A percentile compares a stretch with the other conserved stretches of the same genome.
These are phyloP conservation scores for Kodamaea kaohsiungensis DNA, from an alignment of 805 yeast genomes.

Conservation along the genomic window DNA sequence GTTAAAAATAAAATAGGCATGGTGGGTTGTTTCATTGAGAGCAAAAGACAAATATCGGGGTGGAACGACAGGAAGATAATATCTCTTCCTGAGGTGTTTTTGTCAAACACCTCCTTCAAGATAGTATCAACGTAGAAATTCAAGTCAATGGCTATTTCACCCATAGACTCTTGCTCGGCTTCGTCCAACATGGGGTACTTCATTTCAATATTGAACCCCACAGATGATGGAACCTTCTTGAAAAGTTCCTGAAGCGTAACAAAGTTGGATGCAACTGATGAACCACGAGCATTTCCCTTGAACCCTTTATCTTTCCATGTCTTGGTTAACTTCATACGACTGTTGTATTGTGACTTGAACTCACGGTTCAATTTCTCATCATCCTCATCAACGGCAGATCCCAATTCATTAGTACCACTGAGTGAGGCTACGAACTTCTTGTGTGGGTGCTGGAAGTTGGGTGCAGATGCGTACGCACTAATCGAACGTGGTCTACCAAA, in stretches of 20 bases:
- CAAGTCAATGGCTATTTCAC: conserved; percentile 77
- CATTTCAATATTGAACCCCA: conserved; percentile 93
- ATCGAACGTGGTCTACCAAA: conserved; percentile 39
- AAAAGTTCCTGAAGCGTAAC: conserved; percentile 86
- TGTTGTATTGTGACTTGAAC: conserved; percentile 40
- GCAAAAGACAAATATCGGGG: conserved; percentile 85
- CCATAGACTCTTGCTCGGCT: conserved; percentile 86
- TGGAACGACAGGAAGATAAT: conserved; percentile 90
- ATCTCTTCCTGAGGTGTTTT: conserved; percentile 76
- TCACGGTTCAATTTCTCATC: conserved; percentile 41
- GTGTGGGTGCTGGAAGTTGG: conserved; percentile 22
- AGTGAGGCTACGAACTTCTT: conserved; percentile 6
- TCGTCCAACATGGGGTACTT: conserved; percentile 96
- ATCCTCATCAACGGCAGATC: conserved; percentile 10
- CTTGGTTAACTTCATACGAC: conserved; percentile 81
- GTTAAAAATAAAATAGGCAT: conserved; percentile 89
- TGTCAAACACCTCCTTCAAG: conserved; percentile 70
- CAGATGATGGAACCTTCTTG: conserved; percentile 73
- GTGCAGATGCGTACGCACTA: conserved; percentile 36
- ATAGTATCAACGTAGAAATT: conserved; percentile 90
- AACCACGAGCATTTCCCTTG: conserved; percentile 91
- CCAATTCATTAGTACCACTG: not conserved
- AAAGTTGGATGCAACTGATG: conserved; percentile 86
- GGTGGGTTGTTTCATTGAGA: conserved; percentile 89
- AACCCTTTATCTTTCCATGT: conserved; percentile 84